Conservation (phyloP, 345 rosid genomes). For the Brassica incana region DNA sequence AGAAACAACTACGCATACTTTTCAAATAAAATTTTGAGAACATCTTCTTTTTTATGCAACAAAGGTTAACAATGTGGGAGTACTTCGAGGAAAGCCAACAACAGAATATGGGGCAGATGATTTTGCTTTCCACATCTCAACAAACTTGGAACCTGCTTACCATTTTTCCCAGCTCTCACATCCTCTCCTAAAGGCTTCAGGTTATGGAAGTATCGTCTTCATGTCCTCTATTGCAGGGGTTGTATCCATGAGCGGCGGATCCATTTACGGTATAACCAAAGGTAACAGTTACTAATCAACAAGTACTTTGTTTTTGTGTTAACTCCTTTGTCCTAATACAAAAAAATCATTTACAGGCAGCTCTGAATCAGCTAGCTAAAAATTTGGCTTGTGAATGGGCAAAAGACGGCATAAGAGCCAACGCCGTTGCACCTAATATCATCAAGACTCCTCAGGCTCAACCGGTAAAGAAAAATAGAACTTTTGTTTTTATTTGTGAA, state of each 20-base stretch:
- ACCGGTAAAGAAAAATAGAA: neutral
- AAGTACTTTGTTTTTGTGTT: no score
- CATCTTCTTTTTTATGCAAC: neutral
- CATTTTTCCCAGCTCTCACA: constrained; percentile 54
- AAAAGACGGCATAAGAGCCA: neutral
- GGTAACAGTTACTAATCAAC: neutral
- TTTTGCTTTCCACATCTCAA: constrained; percentile 37
- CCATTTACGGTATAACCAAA: neutral
- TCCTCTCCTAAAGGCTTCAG: constrained; percentile 52
- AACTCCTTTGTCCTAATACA: neutral
- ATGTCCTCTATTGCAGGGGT: constrained; percentile 45
- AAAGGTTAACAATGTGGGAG: constrained; percentile 58
- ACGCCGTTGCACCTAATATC: neutral
- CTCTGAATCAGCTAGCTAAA: neutral
- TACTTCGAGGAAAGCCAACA: constrained; percentile 35
- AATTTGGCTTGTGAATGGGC: neutral
- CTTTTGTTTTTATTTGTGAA: neutral
- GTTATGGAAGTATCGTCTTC: constrained; percentile 53
- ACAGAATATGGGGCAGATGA: constrained; percentile 47
- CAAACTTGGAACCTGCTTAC: constrained; percentile 55
- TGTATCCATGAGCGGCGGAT: neutral
- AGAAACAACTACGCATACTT: neutral
- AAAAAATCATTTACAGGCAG: neutral
- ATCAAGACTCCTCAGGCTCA: neutral
- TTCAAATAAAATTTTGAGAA: neutral